These are phyloP conservation scores for Somion occarium DNA, from an alignment of 1,284 basidiomycete species.

Conservation along the genomic window DNA sequence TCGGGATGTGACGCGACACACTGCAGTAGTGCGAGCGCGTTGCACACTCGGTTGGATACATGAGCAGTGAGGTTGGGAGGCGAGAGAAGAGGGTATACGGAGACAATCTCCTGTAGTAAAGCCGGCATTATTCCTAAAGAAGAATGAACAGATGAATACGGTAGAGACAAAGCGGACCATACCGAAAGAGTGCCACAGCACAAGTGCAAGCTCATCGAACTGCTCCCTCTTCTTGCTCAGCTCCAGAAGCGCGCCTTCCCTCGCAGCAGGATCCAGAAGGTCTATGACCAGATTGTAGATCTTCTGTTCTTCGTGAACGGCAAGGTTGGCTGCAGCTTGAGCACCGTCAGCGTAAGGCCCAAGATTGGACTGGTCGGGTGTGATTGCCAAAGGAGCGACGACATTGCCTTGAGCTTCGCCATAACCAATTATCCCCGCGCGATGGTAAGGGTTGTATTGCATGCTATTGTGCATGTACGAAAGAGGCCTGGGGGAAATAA, in stretches of 20 bases:
- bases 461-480: conserved; percentile 50
- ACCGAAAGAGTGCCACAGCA: conserved; percentile 99
- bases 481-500: conserved; percentile 57
- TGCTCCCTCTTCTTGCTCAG: conserved; percentile 99
- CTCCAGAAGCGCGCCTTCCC: conserved; percentile 88
- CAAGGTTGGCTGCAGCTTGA: conserved; percentile 25
- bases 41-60: conserved; percentile 99
- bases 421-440: conserved; percentile 21
- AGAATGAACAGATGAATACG: not conserved
- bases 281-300: conserved; percentile 83
- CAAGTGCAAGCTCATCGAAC: conserved; percentile 96
- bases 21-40: conserved; percentile 95
- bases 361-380: conserved; percentile 43
- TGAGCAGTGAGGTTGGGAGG: conserved; percentile 97
- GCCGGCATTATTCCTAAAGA: conserved; percentile 94
- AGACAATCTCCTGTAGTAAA: conserved; percentile 95
- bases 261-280: conserved; percentile 72
- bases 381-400: conserved; percentile 37
- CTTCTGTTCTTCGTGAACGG: conserved; percentile 68
- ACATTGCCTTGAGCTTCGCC: conserved; percentile 30
- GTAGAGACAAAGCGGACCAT: conserved; percentile 24
- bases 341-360: conserved; percentile 20
- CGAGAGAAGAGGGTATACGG: conserved; percentile 94
- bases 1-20: conserved; percentile 97
- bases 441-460: conserved; percentile 47